Evolutionary conservation across 805 yeast species (phyloP), one percentile per base, ranked within the genome.

Genomic region (Cyberlindnera xishuangbannaensis): DNA sequence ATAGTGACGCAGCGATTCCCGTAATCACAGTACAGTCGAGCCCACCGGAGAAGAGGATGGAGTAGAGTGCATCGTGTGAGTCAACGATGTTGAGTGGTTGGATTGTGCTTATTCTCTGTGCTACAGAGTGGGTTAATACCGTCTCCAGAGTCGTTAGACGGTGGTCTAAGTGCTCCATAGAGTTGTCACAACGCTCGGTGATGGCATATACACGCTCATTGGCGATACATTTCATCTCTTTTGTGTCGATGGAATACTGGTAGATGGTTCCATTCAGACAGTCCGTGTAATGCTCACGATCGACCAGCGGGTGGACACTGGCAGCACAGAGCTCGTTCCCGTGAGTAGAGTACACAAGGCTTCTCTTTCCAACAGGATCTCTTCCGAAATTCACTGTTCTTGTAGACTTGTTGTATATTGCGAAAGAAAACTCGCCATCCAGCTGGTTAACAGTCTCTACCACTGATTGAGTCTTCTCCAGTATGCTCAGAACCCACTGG

Each of bases 41-140:
- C 0, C 99, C 99, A 2, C 99, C 99, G 27, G 96, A 85, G 51
- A 88, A 92, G 20, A 92, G 58, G 0, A 92, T 63, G 0, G 83
- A 82, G 27, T 78, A 57, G 6, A 57, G 55, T 2, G 63, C 54
- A 15, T 47, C 45, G 11, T 28, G 14, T 10, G 59, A 53, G 27
- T 55, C 43, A 9, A 55, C 22, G 15, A 33, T 40, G 36, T 67
- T 71, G 3, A 71, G 35, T 2, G 92, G 88, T 37, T 69, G 69
- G 5, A 83, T 79, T 0, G 83, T 69, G 8, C 57, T 51, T n/a
- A 78, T 69, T 37, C 92, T 61, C n/a, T 63, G 50, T 2, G 43
- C 30, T 3, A 78, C 73, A 1, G 83, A 56, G 0, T 39, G 21
- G 1, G 48, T 47, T 12, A 80, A 47, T 0, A 43, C 26, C 0